Conservation (phyloP, 306 rosid species). For the Medicago arabica region DNA sequence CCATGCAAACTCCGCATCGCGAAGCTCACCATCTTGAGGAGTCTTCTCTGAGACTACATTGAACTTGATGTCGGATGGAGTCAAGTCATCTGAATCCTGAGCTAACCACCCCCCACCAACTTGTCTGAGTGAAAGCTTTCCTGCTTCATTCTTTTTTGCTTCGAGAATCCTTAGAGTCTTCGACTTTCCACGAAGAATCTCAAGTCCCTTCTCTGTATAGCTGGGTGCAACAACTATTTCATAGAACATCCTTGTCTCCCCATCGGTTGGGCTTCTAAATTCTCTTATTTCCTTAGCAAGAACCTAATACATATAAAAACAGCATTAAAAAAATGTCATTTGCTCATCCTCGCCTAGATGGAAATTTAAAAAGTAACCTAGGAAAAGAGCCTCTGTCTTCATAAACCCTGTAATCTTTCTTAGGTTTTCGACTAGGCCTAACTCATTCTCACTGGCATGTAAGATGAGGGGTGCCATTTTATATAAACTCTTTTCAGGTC, state of each 20-base stretch:
- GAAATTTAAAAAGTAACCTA: neutral
- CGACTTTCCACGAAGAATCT: slow-evolving; percentile 83
- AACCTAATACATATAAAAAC: slow-evolving; percentile 50
- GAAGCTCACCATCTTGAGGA: slow-evolving; percentile 69
- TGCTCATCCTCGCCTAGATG: neutral
- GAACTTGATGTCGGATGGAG: slow-evolving; percentile 73
- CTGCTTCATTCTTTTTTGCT: slow-evolving; percentile 70
- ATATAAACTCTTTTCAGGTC: neutral
- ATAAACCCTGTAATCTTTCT: neutral
- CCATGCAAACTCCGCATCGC: slow-evolving; percentile 87
- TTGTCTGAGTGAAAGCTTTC: slow-evolving; percentile 92
- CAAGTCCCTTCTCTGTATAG: slow-evolving; percentile 87
- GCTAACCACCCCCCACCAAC: slow-evolving; percentile 98
- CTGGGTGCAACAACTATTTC: slow-evolving; percentile 97
- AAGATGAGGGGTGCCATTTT: neutral
- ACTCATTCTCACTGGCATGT: neutral
- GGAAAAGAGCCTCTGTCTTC: neutral
- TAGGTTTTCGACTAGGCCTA: neutral
- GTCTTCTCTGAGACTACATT: slow-evolving; percentile 60
- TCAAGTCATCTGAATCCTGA: slow-evolving; percentile 85
- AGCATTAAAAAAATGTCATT: neutral
- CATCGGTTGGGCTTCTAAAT: slow-evolving; percentile 89
- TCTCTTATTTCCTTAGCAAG: slow-evolving; percentile 92
- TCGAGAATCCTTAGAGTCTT: slow-evolving; percentile 84
- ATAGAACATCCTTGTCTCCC: slow-evolving; percentile 94